phyloP scores from a whole-genome alignment of 1,284 basidiomycete species.

The Puccinia novopanici region DNA sequence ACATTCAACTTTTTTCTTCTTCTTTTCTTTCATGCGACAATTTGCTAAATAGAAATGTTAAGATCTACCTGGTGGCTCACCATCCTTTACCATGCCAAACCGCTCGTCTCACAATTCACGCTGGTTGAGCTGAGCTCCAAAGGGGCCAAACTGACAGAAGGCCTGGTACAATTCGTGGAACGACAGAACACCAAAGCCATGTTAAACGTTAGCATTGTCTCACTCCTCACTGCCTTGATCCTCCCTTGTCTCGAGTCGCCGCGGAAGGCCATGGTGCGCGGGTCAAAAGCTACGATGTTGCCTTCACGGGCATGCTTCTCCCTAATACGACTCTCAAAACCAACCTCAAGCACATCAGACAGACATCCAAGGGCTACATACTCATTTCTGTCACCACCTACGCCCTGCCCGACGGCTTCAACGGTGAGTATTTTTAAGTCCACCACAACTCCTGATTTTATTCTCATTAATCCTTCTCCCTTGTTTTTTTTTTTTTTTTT shows the following conservation, averaged over 20 bases:
- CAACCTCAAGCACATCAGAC: conserved; percentile 83
- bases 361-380: conserved; percentile 84
- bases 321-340: conserved; percentile 85
- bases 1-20: too few species aligned
- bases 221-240: neutral
- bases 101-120: conserved; percentile 9
- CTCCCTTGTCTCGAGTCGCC: conserved; percentile 68
- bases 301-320: conserved; percentile 96
- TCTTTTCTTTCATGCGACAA: too few species aligned
- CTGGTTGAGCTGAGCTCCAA: neutral
- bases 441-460: too few species aligned
- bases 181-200: conserved; percentile 21
- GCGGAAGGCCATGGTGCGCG: conserved; percentile 89
- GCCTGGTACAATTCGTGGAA: conserved; percentile 11
- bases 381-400: conserved; percentile 85
- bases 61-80: conserved; percentile 31
- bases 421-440: too few species aligned
- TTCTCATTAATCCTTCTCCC: too few species aligned
- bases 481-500: too few species aligned
- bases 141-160: neutral
- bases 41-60: conserved; percentile 30
- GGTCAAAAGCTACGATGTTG: conserved; percentile 84
- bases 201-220: conserved; percentile 31
- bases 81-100: conserved; percentile 35
- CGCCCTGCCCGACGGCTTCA: conserved; percentile 79